phyloP scores from a whole-genome alignment of 2,329 filamentous ascomycete species.

The Nigrograna mackinnonii region DNA sequence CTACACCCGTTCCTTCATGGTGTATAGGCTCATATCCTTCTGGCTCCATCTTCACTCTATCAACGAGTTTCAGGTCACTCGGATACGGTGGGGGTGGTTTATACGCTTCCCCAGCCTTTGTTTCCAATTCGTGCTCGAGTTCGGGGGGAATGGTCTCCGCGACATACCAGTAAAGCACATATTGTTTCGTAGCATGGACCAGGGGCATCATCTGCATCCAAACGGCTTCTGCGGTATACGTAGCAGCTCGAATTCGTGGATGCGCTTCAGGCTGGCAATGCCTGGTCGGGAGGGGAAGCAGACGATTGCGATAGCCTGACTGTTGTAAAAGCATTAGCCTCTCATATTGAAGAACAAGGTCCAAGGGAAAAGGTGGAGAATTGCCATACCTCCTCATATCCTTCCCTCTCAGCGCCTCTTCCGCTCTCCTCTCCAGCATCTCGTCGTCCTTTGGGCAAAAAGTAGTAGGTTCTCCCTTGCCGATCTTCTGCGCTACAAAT shows the following conservation, averaged over 20 bases:
- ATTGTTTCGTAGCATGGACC: conserved; percentile 36
- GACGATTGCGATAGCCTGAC: conserved; percentile 53
- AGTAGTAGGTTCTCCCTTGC: conserved; percentile 42
- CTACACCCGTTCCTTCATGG: conserved; percentile 53
- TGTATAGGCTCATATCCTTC: conserved; percentile 48
- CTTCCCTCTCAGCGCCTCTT: conserved; percentile 51
- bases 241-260: conserved; percentile 22
- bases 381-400: conserved; percentile 50
- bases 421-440: conserved; percentile 51
- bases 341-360: background rate
- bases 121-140: conserved; percentile 29
- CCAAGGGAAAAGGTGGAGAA: background rate
- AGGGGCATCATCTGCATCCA: conserved; percentile 51
- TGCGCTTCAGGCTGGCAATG: conserved; percentile 49
- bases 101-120: conserved; percentile 31
- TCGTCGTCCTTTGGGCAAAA: conserved; percentile 53
- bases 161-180: conserved; percentile 52
- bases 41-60: conserved; percentile 44
- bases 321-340: no score
- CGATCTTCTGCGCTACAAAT: conserved; percentile 49
- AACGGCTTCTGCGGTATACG: conserved; percentile 47
- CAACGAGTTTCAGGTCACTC: conserved; percentile 33
- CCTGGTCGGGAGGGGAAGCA: conserved; percentile 49
- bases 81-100: conserved; percentile 44
- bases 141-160: conserved; percentile 50